Conservation (phyloP, 78 protist species). For the Monocercomonoides exilis region DNA sequence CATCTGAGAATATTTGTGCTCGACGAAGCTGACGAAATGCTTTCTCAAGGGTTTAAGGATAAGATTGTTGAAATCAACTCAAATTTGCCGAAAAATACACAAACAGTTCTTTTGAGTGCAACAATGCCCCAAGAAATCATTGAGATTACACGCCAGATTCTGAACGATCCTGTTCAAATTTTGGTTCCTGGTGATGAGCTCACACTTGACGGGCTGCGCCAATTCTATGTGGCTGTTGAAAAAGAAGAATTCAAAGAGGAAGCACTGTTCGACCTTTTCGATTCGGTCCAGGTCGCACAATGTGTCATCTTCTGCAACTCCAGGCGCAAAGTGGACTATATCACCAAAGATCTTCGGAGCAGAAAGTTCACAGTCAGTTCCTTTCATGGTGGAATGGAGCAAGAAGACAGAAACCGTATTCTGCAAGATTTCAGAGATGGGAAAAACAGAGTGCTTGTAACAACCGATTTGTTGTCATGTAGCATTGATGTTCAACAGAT, state of each 20-base stretch:
- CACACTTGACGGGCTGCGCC: too few species aligned
- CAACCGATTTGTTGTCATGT: constrained; percentile 86
- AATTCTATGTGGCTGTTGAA: too few species aligned
- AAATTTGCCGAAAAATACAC: constrained; percentile 38
- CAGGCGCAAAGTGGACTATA: too few species aligned
- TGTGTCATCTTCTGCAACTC: too few species aligned
- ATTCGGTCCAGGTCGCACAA: constrained; percentile 65
- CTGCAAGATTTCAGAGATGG: too few species aligned
- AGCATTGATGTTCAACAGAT: too few species aligned
- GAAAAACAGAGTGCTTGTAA: too few species aligned
- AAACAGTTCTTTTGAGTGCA: constrained; percentile 48
- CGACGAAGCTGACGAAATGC: constrained; percentile 99
- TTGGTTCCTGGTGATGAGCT: constrained; percentile 53
- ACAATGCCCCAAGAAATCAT: constrained; percentile 59
- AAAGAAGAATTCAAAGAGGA: too few species aligned
- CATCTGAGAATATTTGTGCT: constrained; percentile 83
- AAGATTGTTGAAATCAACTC: constrained; percentile 48
- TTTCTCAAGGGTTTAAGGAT: constrained; percentile 73
- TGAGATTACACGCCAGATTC: constrained; percentile 76
- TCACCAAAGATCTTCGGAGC: too few species aligned
- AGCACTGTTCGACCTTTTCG: constrained; percentile 95
- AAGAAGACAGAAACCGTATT: constrained; percentile 75
- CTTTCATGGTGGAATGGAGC: constrained; percentile 89
- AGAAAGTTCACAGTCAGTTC: constrained; percentile 86
- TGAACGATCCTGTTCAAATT: constrained; percentile 85